Evolutionary conservation across 257 asterid species (phyloP).

Genomic region (Asclepias syriaca): DNA sequence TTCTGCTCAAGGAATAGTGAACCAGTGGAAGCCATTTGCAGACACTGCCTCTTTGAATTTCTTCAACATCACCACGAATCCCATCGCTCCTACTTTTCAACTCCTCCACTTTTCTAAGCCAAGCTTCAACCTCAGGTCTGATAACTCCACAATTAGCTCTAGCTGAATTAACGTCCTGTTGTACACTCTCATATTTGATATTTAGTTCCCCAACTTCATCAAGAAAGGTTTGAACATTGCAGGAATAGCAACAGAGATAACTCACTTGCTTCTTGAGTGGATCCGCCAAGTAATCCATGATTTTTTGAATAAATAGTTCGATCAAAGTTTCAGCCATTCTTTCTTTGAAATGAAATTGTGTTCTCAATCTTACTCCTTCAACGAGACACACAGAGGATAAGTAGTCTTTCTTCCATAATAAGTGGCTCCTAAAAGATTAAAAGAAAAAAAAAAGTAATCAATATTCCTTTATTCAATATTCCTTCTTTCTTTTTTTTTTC

Average conservation of each 20-base stretch:
- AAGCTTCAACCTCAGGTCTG: neutral
- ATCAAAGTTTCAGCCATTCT: no score
- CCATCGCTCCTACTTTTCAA: neutral
- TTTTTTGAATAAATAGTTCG: neutral
- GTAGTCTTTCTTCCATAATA: no score
- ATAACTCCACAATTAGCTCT: neutral
- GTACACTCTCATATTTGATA: neutral
- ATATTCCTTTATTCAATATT: no score
- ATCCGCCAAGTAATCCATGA: neutral
- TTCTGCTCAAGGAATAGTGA: neutral
- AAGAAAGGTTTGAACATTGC: no score
- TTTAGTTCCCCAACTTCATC: neutral
- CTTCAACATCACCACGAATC: neutral
- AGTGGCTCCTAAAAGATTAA: no score
- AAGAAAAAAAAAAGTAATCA: no score
- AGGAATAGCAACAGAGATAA: neutral
- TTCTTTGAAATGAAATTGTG: no score
- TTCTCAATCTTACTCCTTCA: no score
- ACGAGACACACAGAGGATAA: no score
- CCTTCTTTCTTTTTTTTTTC: no score
- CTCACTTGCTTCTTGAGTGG: neutral
- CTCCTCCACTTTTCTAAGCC: neutral
- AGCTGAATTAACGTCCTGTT: neutral
- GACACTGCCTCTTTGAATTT: neutral
- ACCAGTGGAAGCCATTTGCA: neutral